Evolutionary conservation across 2,329 filamentous ascomycete species (phyloP).

Genomic region (Fusarium staphyleae): DNA sequence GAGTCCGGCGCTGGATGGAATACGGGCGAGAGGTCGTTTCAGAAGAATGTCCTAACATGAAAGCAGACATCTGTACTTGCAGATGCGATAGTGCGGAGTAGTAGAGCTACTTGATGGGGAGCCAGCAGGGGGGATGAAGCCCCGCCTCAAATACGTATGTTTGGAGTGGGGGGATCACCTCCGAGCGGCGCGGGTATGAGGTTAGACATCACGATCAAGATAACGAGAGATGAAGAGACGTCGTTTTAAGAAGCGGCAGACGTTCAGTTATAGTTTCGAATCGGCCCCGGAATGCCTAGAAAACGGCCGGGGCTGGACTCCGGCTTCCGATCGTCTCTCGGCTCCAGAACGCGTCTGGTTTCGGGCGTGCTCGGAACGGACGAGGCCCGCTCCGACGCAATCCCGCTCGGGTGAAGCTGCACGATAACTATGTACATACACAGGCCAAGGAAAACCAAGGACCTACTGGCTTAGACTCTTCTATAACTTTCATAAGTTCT

Average conservation of each 20-base stretch:
- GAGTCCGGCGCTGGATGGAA: neutral
- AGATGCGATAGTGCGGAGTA: conserved; percentile 14
- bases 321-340: conserved; percentile 11
- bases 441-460: no score
- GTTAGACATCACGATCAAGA: neutral
- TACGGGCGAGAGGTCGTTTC: conserved; percentile 3
- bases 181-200: conserved; percentile 1
- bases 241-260: conserved; percentile 19
- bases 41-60: conserved; percentile 13
- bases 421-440: no score
- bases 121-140: conserved; percentile 8
- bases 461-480: no score
- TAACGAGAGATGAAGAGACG: neutral
- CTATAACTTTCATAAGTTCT: no score
- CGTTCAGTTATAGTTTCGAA: conserved; percentile 31
- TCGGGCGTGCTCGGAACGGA: conserved; percentile 36
- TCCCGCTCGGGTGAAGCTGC: no score
- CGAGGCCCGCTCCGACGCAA: conserved; percentile 5
- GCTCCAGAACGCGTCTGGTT: conserved; percentile 3
- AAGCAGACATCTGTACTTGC: conserved; percentile 11
- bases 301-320: conserved; percentile 20
- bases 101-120: conserved; percentile 1
- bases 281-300: conserved; percentile 20
- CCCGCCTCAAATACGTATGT: conserved; percentile 12
- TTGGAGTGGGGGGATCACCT: conserved; percentile 7